Percentiles rank a stretch among this genome's conserved stretches.
phyloP scores from a whole-genome alignment of 306 rosid genomes.

The Quercus berberidifolia region DNA sequence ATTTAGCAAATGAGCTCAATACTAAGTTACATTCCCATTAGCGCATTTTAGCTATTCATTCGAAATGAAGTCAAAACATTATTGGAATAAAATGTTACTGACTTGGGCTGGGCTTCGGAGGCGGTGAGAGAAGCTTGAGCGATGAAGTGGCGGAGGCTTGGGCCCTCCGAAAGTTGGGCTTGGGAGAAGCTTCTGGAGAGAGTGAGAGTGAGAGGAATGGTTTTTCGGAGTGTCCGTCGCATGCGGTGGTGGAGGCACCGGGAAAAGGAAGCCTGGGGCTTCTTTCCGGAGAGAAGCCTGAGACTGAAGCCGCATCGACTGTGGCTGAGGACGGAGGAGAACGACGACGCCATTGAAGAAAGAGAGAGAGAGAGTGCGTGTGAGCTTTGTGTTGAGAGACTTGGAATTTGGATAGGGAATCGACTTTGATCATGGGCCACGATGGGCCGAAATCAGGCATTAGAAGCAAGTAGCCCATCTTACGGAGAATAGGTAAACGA shows the following conservation, averaged over 20 bases:
- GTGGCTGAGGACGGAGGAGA: slow-evolving; percentile 53
- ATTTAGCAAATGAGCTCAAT: too few relatives aligned
- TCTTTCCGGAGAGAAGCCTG: slow-evolving; percentile 19
- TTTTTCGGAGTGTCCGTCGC: slow-evolving; percentile 12
- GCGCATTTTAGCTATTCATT: not conserved
- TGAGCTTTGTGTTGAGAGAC: too few relatives aligned
- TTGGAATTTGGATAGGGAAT: too few relatives aligned
- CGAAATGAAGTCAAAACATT: not conserved
- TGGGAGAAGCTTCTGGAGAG: slow-evolving; percentile 39
- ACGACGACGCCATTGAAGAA: slow-evolving; percentile 42
- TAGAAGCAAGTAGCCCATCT: too few relatives aligned
- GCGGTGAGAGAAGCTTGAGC: slow-evolving; percentile 54
- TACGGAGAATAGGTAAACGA: too few relatives aligned
- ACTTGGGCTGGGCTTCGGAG: slow-evolving; percentile 52
- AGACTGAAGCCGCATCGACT: slow-evolving; percentile 36
- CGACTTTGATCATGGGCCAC: too few relatives aligned
- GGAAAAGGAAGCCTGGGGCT: slow-evolving; percentile 16
- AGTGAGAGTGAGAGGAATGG: slow-evolving; percentile 9
- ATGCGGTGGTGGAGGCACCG: slow-evolving; percentile 18
- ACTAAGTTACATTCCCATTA: too few relatives aligned
- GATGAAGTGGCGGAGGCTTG: slow-evolving; percentile 43
- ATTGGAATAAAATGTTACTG: slow-evolving; percentile 5
- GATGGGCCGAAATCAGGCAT: too few relatives aligned
- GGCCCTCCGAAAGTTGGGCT: slow-evolving; percentile 23
- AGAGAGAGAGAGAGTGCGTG: not conserved